phyloP scores from a whole-genome alignment of 768 basidiomycete species.

The Lactifluus volemus region DNA sequence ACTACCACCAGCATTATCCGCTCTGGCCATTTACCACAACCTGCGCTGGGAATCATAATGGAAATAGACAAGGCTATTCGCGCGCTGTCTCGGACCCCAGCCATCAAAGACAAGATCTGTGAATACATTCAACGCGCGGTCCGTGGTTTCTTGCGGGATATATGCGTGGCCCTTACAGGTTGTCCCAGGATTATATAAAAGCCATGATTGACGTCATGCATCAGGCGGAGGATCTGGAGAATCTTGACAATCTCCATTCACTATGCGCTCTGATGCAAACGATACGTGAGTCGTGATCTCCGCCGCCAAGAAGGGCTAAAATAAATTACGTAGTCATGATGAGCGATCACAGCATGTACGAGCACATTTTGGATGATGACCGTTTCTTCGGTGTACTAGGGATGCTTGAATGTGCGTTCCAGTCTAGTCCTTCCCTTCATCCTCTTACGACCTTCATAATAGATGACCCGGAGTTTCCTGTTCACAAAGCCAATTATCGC shows the following conservation, averaged over 20 bases:
- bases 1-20: slow-evolving; percentile 60
- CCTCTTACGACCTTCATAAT: slow-evolving; percentile 15
- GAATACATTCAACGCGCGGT: slow-evolving; percentile 85
- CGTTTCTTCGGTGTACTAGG: slow-evolving; percentile 89
- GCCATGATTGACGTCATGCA: slow-evolving; percentile 75
- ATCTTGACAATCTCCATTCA: slow-evolving; percentile 81
- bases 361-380: slow-evolving; percentile 90
- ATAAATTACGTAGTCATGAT: slow-evolving; percentile 58
- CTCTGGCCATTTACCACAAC: slow-evolving; percentile 65
- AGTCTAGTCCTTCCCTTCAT: background rate
- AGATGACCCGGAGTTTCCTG: slow-evolving; percentile 97
- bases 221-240: slow-evolving; percentile 90
- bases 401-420: slow-evolving; percentile 86
- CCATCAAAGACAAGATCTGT: slow-evolving; percentile 75
- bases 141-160: slow-evolving; percentile 26
- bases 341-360: slow-evolving; percentile 91
- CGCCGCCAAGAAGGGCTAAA: background rate
- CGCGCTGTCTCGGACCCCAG: slow-evolving; percentile 58
- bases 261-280: slow-evolving; percentile 90
- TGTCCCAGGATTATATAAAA: slow-evolving; percentile 74
- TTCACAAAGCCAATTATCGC: slow-evolving; percentile 95
- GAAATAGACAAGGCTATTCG: slow-evolving; percentile 79
- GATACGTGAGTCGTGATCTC: slow-evolving; percentile 53
- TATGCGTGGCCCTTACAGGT: background rate
- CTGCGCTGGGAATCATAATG: slow-evolving; percentile 65